These are phyloP conservation scores for Penicillium oxalicum DNA, from an alignment of 2,329 filamentous ascomycete genomes.

Conservation along the genomic window DNA sequence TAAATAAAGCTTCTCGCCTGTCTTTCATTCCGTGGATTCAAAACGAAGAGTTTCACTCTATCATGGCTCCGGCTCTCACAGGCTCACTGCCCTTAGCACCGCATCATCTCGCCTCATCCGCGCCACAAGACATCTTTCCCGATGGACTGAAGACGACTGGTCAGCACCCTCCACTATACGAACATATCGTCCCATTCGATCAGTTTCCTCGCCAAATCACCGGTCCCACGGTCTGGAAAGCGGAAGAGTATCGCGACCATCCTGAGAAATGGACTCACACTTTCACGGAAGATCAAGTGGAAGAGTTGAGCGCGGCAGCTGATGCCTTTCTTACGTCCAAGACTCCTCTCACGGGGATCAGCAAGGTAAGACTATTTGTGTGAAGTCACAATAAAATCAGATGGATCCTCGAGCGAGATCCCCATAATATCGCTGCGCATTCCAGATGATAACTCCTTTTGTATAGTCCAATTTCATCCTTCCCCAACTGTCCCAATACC, in stretches of 20 bases:
- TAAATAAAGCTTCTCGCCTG: not conserved
- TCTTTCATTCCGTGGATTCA: too few relatives aligned
- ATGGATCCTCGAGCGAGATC: too few relatives aligned
- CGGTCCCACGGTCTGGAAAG: slow-evolving; percentile 67
- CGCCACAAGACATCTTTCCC: slow-evolving; percentile 50
- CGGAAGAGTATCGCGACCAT: slow-evolving; percentile 56
- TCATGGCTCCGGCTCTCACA: slow-evolving; percentile 39
- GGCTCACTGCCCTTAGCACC: slow-evolving; percentile 31
- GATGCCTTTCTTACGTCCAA: slow-evolving; percentile 63
- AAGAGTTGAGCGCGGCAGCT: slow-evolving; percentile 60
- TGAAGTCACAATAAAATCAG: too few relatives aligned
- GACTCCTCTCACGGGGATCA: slow-evolving; percentile 66
- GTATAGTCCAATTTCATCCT: slow-evolving; percentile 54
- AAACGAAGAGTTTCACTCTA: not conserved
- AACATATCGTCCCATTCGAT: slow-evolving; percentile 59
- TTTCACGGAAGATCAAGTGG: slow-evolving; percentile 61
- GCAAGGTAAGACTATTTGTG: slow-evolving; percentile 39
- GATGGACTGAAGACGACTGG: slow-evolving; percentile 64
- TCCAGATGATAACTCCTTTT: too few relatives aligned
- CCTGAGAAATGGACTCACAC: slow-evolving; percentile 67
- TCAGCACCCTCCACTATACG: slow-evolving; percentile 64
- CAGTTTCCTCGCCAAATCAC: slow-evolving; percentile 65
- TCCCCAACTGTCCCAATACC: slow-evolving; percentile 49
- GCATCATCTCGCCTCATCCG: slow-evolving; percentile 33
- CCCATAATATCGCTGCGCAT: too few relatives aligned